phyloP scores from a whole-genome alignment of 345 rosid genomes.

The Brassica napus region Da-Ae NC_063434.1:2799001-2799500 shows the following conservation, averaged over 20 bases:
- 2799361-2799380: slow-evolving; percentile 47
- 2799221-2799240: slow-evolving; percentile 53
- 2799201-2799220: slow-evolving; percentile 28
- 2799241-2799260: slow-evolving; percentile 57
- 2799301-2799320: slow-evolving; percentile 46
- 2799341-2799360: slow-evolving; percentile 46
- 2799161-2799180: slow-evolving; percentile 75
- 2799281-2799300: slow-evolving; percentile 54
- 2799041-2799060: slow-evolving; percentile 67
- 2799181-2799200: slow-evolving; percentile 52
- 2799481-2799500: slow-evolving; percentile 70
- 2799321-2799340: slow-evolving; percentile 47
- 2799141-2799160: slow-evolving; percentile 84
- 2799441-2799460: slow-evolving; percentile 67
- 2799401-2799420: slow-evolving; percentile 47
- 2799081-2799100: slow-evolving; percentile 84
- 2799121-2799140: slow-evolving; percentile 64
- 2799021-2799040: slow-evolving; percentile 93
- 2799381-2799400: slow-evolving; percentile 40
- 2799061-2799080: slow-evolving; percentile 88
- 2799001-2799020: slow-evolving; percentile 72
- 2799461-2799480: slow-evolving; percentile 52
- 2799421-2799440: slow-evolving; percentile 56
- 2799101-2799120: slow-evolving; percentile 74
- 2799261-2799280: slow-evolving; percentile 54